Conservation (phyloP, 805 yeast species). For the Blastobotrys mokoenaii region DNA sequence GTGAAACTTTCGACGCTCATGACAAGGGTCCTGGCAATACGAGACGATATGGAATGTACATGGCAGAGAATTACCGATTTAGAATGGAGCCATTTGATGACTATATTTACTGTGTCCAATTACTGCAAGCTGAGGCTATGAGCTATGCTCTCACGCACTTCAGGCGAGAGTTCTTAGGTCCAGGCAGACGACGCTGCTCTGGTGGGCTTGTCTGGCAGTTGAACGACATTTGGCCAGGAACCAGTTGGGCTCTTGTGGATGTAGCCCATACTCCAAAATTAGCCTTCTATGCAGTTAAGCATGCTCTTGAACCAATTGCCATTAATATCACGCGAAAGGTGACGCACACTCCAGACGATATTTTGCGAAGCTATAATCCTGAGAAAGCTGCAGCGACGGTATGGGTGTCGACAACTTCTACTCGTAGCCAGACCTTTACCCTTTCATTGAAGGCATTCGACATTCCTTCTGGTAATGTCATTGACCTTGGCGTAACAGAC, state of each 20-base stretch:
- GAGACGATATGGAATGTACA: constrained; percentile 36
- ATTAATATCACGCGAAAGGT: constrained; percentile 24
- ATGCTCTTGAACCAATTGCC: constrained; percentile 30
- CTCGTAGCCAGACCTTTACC: background rate
- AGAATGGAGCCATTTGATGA: constrained; percentile 28
- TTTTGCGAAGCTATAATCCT: background rate
- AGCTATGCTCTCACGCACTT: constrained; percentile 37
- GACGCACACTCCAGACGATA: background rate
- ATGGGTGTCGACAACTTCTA: constrained; percentile 1
- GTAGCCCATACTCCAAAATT: constrained; percentile 35
- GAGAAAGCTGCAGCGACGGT: background rate
- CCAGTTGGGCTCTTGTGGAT: constrained; percentile 42
- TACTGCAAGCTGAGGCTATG: constrained; percentile 43
- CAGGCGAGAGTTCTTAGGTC: constrained; percentile 37
- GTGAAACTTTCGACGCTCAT: constrained; percentile 36
- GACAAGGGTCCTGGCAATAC: constrained; percentile 41
- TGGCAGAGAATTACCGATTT: constrained; percentile 36
- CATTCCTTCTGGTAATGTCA: constrained; percentile 1
- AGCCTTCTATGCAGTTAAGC: constrained; percentile 38
- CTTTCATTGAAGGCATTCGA: background rate
- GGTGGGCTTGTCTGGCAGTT: constrained; percentile 47
- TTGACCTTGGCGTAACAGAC: background rate
- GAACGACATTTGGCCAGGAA: constrained; percentile 45
- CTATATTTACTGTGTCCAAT: constrained; percentile 43
- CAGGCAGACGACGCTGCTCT: constrained; percentile 30